Base-by-base conservation (phyloP, 1,284 basidiomycete genomes). In the Rhodotorula sp. region DNA sequence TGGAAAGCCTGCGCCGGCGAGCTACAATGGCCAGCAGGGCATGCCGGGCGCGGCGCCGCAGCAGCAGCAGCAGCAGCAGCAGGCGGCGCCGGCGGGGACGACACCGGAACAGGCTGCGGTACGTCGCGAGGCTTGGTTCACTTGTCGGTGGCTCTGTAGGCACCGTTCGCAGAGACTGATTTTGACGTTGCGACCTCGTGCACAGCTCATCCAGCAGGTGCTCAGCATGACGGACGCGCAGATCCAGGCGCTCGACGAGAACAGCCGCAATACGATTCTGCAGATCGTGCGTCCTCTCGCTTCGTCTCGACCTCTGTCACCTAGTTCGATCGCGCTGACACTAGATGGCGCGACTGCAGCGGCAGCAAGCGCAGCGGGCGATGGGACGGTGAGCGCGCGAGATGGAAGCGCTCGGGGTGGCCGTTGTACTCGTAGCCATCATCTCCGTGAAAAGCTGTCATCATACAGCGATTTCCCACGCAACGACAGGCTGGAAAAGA, bases 171-270 rank as follows among this genome's bases (percentile, higher is more conserved):
- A 50, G 53, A 64, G 14, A 1, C 25, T 1, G 23, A 19, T 14
- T 46, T 23, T 13, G 3, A 14, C 25, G 27, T 34, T 5, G 5
- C 34, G 2, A 3, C 34, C 34, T 16, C 3, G 44, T 45, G 27
- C 16, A 46, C 70, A 77, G 75, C 59, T 80, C 42, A 74, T 80
- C 42, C 74, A 78, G 80, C 93, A 95, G 82, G 93, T 98, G 0
- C 83, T 99, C 46, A 87, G 86, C 70, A 83, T 99, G 78, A 91
- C 91, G 0, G 89, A 87, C 53, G 92, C 93, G 60, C 93, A 98
- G 82, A 91, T 99, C 78, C 89, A 88, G 68, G 88, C 87, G 12
- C 83, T 98, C 59, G 91, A 93, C 34, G 89, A 91, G 1, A 85
- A 87, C 4, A 94, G 98, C 77, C 86, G 90, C 59, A 87, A 88